Percentiles rank a stretch among this genome's conserved stretches.
Evolutionary conservation across 352 stramenopile species (phyloP).

Genomic region (Stephanocyclus meneghinianus): DNA sequence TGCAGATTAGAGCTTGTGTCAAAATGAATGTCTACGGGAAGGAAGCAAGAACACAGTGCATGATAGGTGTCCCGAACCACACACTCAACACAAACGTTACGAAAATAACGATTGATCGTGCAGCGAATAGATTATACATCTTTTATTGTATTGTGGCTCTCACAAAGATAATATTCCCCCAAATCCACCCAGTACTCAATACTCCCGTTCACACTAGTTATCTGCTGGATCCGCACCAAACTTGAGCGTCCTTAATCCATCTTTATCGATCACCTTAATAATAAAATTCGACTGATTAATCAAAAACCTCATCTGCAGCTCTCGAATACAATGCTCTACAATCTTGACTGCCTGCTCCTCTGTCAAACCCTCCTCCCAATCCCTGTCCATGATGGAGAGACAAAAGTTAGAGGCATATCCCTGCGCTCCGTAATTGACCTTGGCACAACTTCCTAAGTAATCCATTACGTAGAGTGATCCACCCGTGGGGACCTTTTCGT

Average conservation of each 20-base stretch:
- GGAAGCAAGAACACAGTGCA: too few species aligned
- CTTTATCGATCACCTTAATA: constrained; percentile 83
- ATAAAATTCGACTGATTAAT: constrained; percentile 83
- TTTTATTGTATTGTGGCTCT: too few species aligned
- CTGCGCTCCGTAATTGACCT: constrained; percentile 82
- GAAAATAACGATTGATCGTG: too few species aligned
- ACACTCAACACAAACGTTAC: too few species aligned
- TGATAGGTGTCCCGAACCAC: too few species aligned
- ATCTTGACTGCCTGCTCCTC: constrained; percentile 83
- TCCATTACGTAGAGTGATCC: constrained; percentile 86
- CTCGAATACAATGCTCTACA: constrained; percentile 84
- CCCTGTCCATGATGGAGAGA: constrained; percentile 86
- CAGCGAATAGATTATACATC: too few species aligned
- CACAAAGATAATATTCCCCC: too few species aligned
- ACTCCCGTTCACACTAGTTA: constrained; percentile 33
- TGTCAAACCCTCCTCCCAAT: constrained; percentile 80
- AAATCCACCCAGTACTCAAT: too few species aligned
- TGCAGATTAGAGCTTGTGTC: too few species aligned
- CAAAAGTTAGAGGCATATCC: constrained; percentile 86
- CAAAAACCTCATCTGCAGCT: constrained; percentile 85
- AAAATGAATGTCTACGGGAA: too few species aligned
- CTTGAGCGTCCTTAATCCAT: constrained; percentile 74
- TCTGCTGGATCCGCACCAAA: constrained; percentile 74
- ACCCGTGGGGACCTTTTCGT: constrained; percentile 49
- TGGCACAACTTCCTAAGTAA: constrained; percentile 83